Percentiles rank a stretch among this genome's conserved stretches.
Evolutionary conservation across 106 monocot genomes (phyloP).

Genomic region (Allium cepa): DNA sequence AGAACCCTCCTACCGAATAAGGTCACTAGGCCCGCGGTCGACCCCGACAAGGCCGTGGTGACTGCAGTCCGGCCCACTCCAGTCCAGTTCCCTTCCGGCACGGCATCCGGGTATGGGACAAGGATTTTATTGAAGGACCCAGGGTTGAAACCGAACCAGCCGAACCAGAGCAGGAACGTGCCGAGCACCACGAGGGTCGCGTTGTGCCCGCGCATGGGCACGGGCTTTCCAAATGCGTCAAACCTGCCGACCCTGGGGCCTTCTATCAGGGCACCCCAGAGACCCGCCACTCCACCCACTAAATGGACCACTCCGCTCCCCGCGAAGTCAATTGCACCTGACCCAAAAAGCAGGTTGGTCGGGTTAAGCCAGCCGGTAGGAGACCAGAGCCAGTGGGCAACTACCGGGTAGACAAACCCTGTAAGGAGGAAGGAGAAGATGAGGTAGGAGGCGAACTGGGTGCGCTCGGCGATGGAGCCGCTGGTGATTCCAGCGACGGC

Average conservation of each 20-base stretch:
- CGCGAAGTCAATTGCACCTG: slow-evolving; percentile 56
- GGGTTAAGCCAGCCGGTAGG: slow-evolving; percentile 35
- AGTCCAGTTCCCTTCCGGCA: slow-evolving; percentile 37
- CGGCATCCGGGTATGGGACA: neutral
- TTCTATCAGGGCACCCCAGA: slow-evolving; percentile 33
- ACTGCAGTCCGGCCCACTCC: slow-evolving; percentile 53
- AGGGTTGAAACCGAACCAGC: slow-evolving; percentile 47
- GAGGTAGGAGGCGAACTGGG: slow-evolving; percentile 62
- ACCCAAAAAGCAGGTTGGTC: slow-evolving; percentile 20
- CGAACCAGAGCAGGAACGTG: slow-evolving; percentile 50
- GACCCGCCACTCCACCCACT: slow-evolving; percentile 38
- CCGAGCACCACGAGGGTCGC: slow-evolving; percentile 32
- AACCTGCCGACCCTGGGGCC: slow-evolving; percentile 37
- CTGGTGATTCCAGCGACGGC: slow-evolving; percentile 59
- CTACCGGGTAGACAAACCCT: slow-evolving; percentile 68
- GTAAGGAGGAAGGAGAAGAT: slow-evolving; percentile 45
- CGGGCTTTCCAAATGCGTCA: slow-evolving; percentile 34
- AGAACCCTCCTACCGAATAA: slow-evolving; percentile 33
- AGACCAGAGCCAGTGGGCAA: slow-evolving; percentile 60
- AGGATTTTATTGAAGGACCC: slow-evolving; percentile 45
- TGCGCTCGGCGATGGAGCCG: slow-evolving; percentile 68
- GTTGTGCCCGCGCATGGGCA: slow-evolving; percentile 34
- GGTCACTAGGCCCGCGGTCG: slow-evolving; percentile 42
- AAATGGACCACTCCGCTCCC: slow-evolving; percentile 41
- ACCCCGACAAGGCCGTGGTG: slow-evolving; percentile 46